A percentile compares a stretch with the other conserved stretches of the same genome.
These are phyloP conservation scores for Dactylellina sp. DNA, from an alignment of 2,329 filamentous ascomycete genomes.

Conservation along the genomic window DNA sequence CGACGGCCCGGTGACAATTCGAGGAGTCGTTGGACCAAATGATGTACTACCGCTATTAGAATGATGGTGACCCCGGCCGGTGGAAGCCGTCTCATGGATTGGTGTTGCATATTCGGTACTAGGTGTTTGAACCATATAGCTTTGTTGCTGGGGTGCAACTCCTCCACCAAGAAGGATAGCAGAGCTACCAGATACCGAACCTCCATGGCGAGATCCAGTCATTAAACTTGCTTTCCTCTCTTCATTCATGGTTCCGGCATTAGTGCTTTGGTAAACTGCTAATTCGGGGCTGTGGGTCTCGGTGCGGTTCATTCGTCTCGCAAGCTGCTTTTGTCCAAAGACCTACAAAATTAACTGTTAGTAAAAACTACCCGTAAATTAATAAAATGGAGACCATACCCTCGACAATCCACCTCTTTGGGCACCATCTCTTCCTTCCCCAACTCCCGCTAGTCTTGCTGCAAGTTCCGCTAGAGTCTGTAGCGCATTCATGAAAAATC, in stretches of 20 bases:
- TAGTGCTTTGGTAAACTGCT: conserved; percentile 81
- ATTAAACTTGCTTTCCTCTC: conserved; percentile 72
- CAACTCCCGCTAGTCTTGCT: conserved; percentile 83
- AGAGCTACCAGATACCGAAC: conserved; percentile 70
- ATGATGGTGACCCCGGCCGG: conserved; percentile 40
- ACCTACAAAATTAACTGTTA: conserved; percentile 65
- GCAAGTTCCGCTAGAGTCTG: conserved; percentile 91
- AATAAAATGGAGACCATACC: conserved; percentile 60
- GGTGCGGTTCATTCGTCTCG: conserved; percentile 75
- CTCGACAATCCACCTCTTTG: conserved; percentile 86
- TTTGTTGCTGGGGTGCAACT: conserved; percentile 66
- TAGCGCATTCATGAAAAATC: conserved; percentile 90
- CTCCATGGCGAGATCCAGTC: conserved; percentile 59
- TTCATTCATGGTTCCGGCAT: conserved; percentile 77
- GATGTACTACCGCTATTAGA: conserved; percentile 52
- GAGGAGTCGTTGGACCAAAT: conserved; percentile 43
- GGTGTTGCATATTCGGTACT: conserved; percentile 51
- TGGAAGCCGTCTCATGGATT: conserved; percentile 47
- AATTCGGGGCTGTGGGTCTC: conserved; percentile 74
- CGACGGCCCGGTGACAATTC: conserved; percentile 36
- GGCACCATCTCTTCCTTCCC: conserved; percentile 76
- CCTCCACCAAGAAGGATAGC: conserved; percentile 73
- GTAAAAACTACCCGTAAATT: background rate
- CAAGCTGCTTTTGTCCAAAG: conserved; percentile 90
- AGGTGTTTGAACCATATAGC: conserved; percentile 41